These are phyloP conservation scores for Boletus vinaceobasis DNA, from an alignment of 768 basidiomycete genomes.

Conservation along the genomic window DNA sequence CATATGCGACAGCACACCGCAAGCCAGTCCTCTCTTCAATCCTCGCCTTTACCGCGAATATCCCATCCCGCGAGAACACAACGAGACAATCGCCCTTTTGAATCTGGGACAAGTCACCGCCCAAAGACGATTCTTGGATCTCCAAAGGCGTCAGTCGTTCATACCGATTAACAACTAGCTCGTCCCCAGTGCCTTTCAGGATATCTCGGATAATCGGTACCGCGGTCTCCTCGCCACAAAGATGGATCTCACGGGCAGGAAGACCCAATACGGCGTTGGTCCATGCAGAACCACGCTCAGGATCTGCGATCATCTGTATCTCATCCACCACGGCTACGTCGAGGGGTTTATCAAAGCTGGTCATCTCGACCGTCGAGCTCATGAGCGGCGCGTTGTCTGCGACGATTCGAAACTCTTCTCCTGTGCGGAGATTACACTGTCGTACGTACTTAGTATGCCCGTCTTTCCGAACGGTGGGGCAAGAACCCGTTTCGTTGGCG, in stretches of 20 bases:
- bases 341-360: constrained; percentile 37
- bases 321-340: constrained; percentile 96
- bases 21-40: constrained; percentile 73
- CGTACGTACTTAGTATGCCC: constrained; percentile 53
- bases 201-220: constrained; percentile 74
- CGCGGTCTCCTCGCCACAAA: constrained; percentile 94
- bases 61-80: constrained; percentile 70
- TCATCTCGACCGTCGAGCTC: constrained; percentile 97
- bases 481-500: constrained; percentile 18
- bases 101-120: constrained; percentile 57
- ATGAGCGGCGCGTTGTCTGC: constrained; percentile 49
- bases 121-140: constrained; percentile 62
- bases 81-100: constrained; percentile 88
- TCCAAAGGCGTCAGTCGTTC: constrained; percentile 82
- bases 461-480: constrained; percentile 29
- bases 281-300: constrained; percentile 78
- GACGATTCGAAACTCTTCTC: constrained; percentile 82
- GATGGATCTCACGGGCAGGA: constrained; percentile 78
- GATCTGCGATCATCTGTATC: constrained; percentile 91
- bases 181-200: constrained; percentile 76
- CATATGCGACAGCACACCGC: constrained; percentile 90
- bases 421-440: constrained; percentile 83
- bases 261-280: constrained; percentile 74
- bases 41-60: constrained; percentile 71
- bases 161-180: constrained; percentile 76